Base-by-base conservation (phyloP, 768 basidiomycete species). In the Phlebiopsis flavidoalba region DNA sequence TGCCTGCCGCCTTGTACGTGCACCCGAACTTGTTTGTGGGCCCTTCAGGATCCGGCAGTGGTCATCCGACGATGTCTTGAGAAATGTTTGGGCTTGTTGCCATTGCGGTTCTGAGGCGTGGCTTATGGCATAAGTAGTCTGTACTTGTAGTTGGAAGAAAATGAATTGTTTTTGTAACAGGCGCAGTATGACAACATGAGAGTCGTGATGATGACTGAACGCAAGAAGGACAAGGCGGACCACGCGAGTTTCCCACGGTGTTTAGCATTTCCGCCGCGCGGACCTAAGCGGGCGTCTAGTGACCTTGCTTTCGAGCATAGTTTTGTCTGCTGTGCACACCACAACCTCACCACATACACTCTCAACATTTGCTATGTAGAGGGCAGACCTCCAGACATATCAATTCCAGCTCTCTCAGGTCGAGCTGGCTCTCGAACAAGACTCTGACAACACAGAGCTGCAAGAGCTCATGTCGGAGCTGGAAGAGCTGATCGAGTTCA, bases 381-480 rank as follows among this genome's bases (percentile, higher is more conserved):
- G 83, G 67, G 78, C 83, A 60, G 93, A 94, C n/a, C 83, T 95
- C 60, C 93, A 95, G 74, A 91, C 90, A 1, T 94, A 93, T 70
- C 89, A 94, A 76, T 88, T 89, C 11, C 91, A 93, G 71, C 86
- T 93, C 61, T 85, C 87, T n/a, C 91, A 94, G 71, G 92, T 95
- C 62, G 90, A 94, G 72, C 75, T 84, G 58, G 88, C 91, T 19
- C 85, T 95, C 51, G 77, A 83, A 53, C 72, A 84, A 46, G 93
- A 95, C 69, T 89, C 91, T 5, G 76, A 77, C 67, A 94, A 92
- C 71, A 67, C 75, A 57, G 91, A 90, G 72, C 85, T 94, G n/a
- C 51, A 74, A 43, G 85, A 83, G 31, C 83, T 95, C 54, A 85
- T 83, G 66, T 82, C 84, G 36, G 90, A 94, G 73, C 82, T 95